Base-by-base conservation (phyloP, 306 rosid species). In the Casuarina cunninghamiana region DNA sequence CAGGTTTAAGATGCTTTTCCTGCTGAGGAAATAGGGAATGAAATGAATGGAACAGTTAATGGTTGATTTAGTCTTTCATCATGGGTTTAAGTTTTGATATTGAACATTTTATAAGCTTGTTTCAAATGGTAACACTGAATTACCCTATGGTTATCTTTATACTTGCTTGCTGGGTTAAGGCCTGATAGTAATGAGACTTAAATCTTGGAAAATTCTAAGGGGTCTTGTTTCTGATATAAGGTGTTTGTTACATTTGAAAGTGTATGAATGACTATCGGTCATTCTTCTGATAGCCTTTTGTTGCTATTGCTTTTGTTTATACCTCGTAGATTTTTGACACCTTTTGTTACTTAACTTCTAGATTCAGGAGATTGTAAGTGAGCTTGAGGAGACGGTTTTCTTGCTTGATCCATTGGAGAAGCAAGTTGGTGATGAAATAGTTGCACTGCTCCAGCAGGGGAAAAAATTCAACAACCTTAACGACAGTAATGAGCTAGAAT, bases 361-460 rank as follows among this genome's bases (percentile, higher is more conserved):
- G 99, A 83, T 96, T 85, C 85, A 85, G 80, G 94, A 89, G 79
- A 87, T 91, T 83, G 83, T 89, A 81, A 78, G 84, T 73, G 98
- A 90, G 79, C 91, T 96, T 46, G 89, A 80, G 78, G 72, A 76
- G 74, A 82, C 89, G 69, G 83, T 73, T 58, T 86, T 96, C 76
- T 84, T 87, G 17, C 96, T 93, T 45, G 92, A 96, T 69, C 98
- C 98, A 15, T 74, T 75, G 54, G 99, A 93, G 90, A 96, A 96
- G 89, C 96, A 89, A 90, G 85, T 90, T 75, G 99, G 98, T 1
- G 96, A 91, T 76, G 93, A 88, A 50, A 86, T 96, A 74, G 87
- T 96, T 81, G 84, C 87, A 50, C 75, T 96, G 82, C 97, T 96
- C 78, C 96, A 93, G 89, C 99, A 90, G 86, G 97, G 97, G 43